Conservation (phyloP, 257 asterid genomes). For the Echium plantagineum region DNA sequence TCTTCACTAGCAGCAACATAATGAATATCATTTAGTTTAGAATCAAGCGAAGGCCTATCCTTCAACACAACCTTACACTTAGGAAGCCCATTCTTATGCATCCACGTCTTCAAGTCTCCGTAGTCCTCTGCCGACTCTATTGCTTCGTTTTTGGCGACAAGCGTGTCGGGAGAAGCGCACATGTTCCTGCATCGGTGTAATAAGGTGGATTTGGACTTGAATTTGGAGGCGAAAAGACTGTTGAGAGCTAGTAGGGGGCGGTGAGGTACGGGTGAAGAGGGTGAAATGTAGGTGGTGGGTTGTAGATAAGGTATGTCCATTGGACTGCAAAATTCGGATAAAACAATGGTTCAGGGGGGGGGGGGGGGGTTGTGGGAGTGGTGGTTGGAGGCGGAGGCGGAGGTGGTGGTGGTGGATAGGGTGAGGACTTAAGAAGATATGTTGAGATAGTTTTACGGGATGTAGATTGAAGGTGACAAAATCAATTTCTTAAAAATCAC, state of each 20-base stretch:
- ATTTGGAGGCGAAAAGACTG: conserved; percentile 18
- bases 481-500: too few species aligned
- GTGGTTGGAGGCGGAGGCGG: too few species aligned
- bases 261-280: conserved; percentile 18
- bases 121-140: conserved; percentile 12
- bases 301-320: neutral
- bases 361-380: too few species aligned
- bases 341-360: too few species aligned
- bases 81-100: conserved; percentile 87
- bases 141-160: conserved; percentile 9
- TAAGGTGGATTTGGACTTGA: too few species aligned
- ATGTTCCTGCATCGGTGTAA: too few species aligned
- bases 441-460: too few species aligned
- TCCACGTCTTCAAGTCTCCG: conserved; percentile 77
- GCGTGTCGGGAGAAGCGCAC: conserved; percentile 28
- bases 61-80: conserved; percentile 67
- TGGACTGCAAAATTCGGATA: too few species aligned
- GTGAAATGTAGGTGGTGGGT: neutral
- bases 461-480: too few species aligned
- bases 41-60: conserved; percentile 64
- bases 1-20: conserved; percentile 89
- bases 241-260: conserved; percentile 27
- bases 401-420: too few species aligned
- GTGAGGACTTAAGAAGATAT: too few species aligned
- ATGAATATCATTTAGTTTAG: conserved; percentile 57